These are phyloP conservation scores for Hypoxylon sp. DNA, from an alignment of 2,329 filamentous ascomycete genomes.

Conservation along the genomic window DNA sequence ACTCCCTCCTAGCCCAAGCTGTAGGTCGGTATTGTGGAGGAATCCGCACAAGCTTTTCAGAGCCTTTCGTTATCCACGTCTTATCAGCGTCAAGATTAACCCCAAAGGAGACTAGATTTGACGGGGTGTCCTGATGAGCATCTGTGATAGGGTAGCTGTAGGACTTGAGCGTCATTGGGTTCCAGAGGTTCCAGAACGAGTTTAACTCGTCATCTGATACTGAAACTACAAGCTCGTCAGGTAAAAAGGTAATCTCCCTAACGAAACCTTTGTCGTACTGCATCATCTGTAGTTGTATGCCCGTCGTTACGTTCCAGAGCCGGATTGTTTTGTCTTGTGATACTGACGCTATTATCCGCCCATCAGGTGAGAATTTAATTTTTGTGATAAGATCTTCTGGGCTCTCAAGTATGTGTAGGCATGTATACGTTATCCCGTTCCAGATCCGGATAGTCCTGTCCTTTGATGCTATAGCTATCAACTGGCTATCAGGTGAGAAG, in stretches of 20 bases:
- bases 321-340: conserved; percentile 1
- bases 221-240: neutral
- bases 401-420: neutral
- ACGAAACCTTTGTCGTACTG: neutral
- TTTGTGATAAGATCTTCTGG: neutral
- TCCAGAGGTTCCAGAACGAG: too few relatives aligned
- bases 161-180: neutral
- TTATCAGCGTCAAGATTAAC: neutral
- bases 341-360: neutral
- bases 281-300: neutral
- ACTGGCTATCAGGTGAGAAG: neutral
- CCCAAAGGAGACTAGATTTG: neutral
- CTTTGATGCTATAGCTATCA: neutral
- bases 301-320: conserved; percentile 7
- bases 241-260: neutral
- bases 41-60: neutral
- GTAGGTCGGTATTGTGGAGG: neutral
- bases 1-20: too few relatives aligned
- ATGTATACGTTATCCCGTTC: neutral
- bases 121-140: neutral
- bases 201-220: neutral
- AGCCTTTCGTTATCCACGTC: neutral
- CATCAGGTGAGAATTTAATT: conserved; percentile 13
- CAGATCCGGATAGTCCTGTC: neutral
- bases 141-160: neutral